Evolutionary conservation across 169 alveolate genomes (phyloP).

Genomic region (Amoebophrya sp.): DNA sequence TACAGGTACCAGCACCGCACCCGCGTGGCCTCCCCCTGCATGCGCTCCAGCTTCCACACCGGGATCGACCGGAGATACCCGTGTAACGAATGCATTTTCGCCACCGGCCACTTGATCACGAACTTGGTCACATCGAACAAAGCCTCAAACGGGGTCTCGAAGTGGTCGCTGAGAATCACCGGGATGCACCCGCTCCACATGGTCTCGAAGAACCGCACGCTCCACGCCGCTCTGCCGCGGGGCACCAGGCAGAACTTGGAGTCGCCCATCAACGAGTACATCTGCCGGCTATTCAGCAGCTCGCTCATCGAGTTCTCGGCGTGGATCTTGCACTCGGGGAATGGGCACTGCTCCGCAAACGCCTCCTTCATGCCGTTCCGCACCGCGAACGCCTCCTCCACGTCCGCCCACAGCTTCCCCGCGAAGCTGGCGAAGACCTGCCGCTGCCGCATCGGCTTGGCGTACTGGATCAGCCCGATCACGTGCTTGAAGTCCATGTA

Average conservation of each 20-base stretch:
- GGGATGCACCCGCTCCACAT: conserved; percentile 11
- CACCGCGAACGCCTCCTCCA: background rate
- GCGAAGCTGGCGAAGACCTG: conserved; percentile 2
- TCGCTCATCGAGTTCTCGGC: background rate
- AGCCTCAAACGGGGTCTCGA: conserved; percentile 5
- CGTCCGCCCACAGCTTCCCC: conserved; percentile 12
- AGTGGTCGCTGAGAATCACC: background rate
- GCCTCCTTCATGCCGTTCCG: background rate
- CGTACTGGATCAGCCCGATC: background rate
- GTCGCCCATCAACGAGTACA: conserved; percentile 2
- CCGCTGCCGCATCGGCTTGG: background rate
- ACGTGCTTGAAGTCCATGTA: background rate
- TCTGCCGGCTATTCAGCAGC: background rate
- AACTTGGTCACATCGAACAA: background rate
- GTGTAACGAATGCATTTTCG: background rate
- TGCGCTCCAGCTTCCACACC: background rate
- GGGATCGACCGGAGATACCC: background rate
- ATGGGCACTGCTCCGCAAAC: background rate
- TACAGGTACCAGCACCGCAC: background rate
- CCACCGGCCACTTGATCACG: background rate
- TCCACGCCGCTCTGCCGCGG: conserved; percentile 10
- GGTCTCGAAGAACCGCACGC: conserved; percentile 2
- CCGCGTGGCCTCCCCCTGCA: background rate
- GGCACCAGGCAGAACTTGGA: conserved; percentile 3
- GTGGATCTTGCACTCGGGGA: background rate